Base-by-base conservation (phyloP, 2,329 filamentous ascomycete genomes). In the Penicillium expansum region DNA sequence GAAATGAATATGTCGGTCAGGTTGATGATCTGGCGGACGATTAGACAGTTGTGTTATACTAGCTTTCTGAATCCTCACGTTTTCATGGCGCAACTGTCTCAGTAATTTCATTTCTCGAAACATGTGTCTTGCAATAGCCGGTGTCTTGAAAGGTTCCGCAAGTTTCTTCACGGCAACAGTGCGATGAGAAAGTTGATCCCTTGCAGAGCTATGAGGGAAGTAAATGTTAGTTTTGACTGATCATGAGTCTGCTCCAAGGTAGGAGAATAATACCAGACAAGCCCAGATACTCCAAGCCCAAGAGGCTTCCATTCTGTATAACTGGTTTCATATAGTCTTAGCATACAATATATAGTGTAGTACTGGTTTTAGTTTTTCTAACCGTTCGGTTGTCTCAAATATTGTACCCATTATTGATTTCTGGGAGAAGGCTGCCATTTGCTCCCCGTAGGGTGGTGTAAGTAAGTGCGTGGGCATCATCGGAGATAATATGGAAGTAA, bases 81-180 rank as follows among this genome's bases (percentile, higher is more conserved):
- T 99, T 79, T 99, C 94, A 77, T 99, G 94, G 73, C 87, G 88
- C 59, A 99, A 81, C 72, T 97, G 93, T 82, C 97, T 97, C 70
- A 97, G 81, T 60, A 99, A 84, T 82, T 97, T 97, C 72, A 99
- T 81, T 77, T 99, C 94, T 72, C 94, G 88, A 76, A 97, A 97
- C 66, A 94, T 97, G 72, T 94, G 86, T 82, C 97, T 97, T 53
- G 94, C 94, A 48, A 99, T 83, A 57, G 97, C 92, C 0, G 92
- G 92, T n/a, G 94, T 97, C 82, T 92, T 96, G 79, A 99, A 99
- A 8, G 94, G 94, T 82, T 97, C 97, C 91, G 97, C 97, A 72
- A 99, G 97, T 85, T 99, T 99, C 85, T 99, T 99, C 74, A 99
- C 92, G 58, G 94, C 94, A 58, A 99, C 94, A 77, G 92, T 92